A percentile compares a stretch with the other conserved stretches of the same genome.
These are phyloP conservation scores for Mikania micrantha DNA, from an alignment of 129 eudicot genomes.

Conservation along the genomic window DNA sequence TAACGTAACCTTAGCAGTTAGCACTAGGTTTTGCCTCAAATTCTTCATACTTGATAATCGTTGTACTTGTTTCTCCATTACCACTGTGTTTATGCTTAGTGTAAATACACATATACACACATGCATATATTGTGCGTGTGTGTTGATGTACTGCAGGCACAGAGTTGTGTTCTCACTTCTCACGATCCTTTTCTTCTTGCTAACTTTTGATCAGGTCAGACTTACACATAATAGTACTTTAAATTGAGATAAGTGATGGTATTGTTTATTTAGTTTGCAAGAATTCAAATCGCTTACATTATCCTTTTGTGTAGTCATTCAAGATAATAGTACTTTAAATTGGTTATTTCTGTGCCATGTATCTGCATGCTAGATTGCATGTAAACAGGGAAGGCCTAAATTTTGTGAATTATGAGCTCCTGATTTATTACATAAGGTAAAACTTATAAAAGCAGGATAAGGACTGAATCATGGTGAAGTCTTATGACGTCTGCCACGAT, in stretches of 20 bases:
- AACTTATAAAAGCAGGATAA: neutral
- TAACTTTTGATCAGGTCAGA: conserved; percentile 5
- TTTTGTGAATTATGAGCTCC: neutral
- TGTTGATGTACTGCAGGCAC: neutral
- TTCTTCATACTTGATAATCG: neutral
- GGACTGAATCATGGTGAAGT: neutral
- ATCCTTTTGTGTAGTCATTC: neutral
- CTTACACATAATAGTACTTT: neutral
- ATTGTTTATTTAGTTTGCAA: neutral
- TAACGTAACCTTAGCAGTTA: neutral
- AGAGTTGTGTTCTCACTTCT: neutral
- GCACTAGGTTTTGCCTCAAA: conserved; percentile 1
- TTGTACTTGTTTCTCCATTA: neutral
- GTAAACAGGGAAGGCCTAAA: neutral
- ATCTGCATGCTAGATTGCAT: neutral
- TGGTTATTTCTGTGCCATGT: neutral
- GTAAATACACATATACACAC: neutral
- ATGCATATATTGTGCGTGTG: neutral
- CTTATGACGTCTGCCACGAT: neutral
- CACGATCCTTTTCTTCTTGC: neutral
- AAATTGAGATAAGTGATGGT: neutral
- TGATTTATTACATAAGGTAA: neutral
- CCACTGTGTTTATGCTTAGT: neutral
- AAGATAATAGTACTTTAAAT: neutral
- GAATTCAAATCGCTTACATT: neutral